Evolutionary conservation across 306 rosid genomes (phyloP).

Genomic region (Medicago arabica): DNA sequence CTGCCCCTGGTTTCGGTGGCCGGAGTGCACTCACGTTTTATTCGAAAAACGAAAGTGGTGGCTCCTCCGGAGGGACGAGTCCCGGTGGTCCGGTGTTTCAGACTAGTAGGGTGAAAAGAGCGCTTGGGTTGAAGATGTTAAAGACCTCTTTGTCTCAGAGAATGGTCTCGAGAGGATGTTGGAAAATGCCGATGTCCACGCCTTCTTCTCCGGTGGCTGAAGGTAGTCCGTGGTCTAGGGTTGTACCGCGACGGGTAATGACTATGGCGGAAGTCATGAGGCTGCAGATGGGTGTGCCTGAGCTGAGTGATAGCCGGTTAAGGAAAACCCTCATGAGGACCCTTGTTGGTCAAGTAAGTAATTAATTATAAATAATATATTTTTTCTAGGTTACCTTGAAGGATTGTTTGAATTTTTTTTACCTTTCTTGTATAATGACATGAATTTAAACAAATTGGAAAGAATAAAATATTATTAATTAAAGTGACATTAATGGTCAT

Average conservation of each 20-base stretch:
- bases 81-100: slow-evolving; percentile 42
- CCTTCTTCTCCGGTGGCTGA: slow-evolving; percentile 50
- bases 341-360: slow-evolving; percentile 93
- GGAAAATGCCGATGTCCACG: slow-evolving; percentile 46
- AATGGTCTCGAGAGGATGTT: slow-evolving; percentile 46
- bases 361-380: too few relatives aligned
- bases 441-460: too few relatives aligned
- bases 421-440: not conserved
- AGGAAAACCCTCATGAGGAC: slow-evolving; percentile 95
- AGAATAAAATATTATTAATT: too few relatives aligned
- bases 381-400: too few relatives aligned
- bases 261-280: slow-evolving; percentile 96
- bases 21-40: slow-evolving; percentile 71
- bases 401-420: too few relatives aligned
- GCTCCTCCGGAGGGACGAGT: not conserved
- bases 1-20: slow-evolving; percentile 78
- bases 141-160: slow-evolving; percentile 71
- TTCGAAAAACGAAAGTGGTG: slow-evolving; percentile 43
- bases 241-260: slow-evolving; percentile 69
- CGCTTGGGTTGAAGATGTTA: slow-evolving; percentile 80
- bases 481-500: too few relatives aligned
- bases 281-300: slow-evolving; percentile 89
- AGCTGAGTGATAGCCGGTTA: slow-evolving; percentile 80
- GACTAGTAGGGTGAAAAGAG: slow-evolving; percentile 68
- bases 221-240: slow-evolving; percentile 41